Evolutionary conservation across 2,329 filamentous ascomycete species (phyloP).

Genomic region (Lomentospora prolificans): DNA sequence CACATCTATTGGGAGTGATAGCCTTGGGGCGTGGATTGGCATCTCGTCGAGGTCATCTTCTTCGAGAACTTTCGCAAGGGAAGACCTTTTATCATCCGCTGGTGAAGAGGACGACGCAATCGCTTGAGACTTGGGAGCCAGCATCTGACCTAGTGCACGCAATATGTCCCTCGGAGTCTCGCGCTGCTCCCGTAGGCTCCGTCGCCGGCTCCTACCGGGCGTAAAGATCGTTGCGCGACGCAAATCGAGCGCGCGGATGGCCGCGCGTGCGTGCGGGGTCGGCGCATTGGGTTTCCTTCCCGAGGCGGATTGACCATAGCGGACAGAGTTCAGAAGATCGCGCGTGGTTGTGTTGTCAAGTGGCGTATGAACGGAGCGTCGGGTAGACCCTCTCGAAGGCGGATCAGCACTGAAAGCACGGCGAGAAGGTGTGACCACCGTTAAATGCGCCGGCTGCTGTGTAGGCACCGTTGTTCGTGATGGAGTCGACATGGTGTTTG

Average conservation of each 20-base stretch:
- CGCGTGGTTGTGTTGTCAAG: slow-evolving; percentile 26
- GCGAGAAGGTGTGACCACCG: slow-evolving; percentile 11
- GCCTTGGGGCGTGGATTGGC: slow-evolving; percentile 38
- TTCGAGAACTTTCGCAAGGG: slow-evolving; percentile 17
- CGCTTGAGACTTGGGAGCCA: slow-evolving; percentile 38
- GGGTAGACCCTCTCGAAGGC: slow-evolving; percentile 24
- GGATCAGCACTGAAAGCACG: slow-evolving; percentile 9
- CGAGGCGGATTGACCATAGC: slow-evolving; percentile 17
- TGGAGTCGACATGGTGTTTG: slow-evolving; percentile 4
- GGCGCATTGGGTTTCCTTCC: slow-evolving; percentile 29
- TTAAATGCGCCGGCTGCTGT: slow-evolving; percentile 5
- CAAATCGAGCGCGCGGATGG: slow-evolving; percentile 46
- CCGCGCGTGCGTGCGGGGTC: slow-evolving; percentile 53
- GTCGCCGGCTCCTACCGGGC: slow-evolving; percentile 47
- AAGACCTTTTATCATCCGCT: slow-evolving; percentile 16
- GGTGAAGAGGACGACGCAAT: slow-evolving; percentile 38
- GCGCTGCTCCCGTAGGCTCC: slow-evolving; percentile 44
- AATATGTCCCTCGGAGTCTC: slow-evolving; percentile 46
- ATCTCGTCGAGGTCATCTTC: slow-evolving; percentile 37
- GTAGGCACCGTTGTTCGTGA: slow-evolving; percentile 1
- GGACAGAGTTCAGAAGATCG: slow-evolving; percentile 27
- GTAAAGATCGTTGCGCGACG: slow-evolving; percentile 51
- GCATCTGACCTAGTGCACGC: slow-evolving; percentile 41
- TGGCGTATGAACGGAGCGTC: slow-evolving; percentile 31
- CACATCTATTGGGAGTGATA: slow-evolving; percentile 44